Conservation (phyloP, 208 protist species). For the Leishmania turanica region DNA sequence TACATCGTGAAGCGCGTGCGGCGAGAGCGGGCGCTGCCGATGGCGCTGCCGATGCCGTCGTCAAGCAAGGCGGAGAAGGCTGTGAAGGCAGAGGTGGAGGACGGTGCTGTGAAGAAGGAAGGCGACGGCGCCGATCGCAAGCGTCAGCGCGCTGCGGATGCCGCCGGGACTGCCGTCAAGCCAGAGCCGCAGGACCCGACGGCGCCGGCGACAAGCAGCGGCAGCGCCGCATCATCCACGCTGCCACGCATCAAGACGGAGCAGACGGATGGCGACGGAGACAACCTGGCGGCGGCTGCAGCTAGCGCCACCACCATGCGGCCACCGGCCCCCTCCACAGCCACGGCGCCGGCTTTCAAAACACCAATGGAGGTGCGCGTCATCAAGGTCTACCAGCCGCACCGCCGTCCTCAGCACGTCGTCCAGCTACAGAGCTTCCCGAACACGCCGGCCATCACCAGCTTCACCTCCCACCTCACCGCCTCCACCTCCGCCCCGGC, state of each 20-base stretch:
- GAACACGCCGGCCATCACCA: conserved; percentile 68
- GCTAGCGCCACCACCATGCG: conserved; percentile 9
- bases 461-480: conserved; percentile 47
- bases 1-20: conserved; percentile 70
- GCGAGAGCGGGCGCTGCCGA: conserved; percentile 30
- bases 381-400: conserved; percentile 66
- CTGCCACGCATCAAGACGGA: conserved; percentile 30
- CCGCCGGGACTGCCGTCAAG: conserved; percentile 9
- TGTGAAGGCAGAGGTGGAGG: not conserved
- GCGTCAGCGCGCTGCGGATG: conserved; percentile 20
- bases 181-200: conserved; percentile 19
- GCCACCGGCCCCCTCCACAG: not conserved
- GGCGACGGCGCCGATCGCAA: conserved; percentile 23
- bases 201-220: conserved; percentile 5
- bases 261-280: conserved; percentile 4
- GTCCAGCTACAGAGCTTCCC: conserved; percentile 63
- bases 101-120: not conserved
- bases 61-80: conserved; percentile 3
- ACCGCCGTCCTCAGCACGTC: conserved; percentile 56
- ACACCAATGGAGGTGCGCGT: conserved; percentile 27
- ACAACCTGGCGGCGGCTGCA: not conserved
- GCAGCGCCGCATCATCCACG: conserved; percentile 11
- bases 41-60: not conserved
- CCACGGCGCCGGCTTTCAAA: conserved; percentile 10
- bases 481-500: not conserved